Evolutionary conservation across 306 rosid species (phyloP).

Genomic region (Betula pendula): DNA sequence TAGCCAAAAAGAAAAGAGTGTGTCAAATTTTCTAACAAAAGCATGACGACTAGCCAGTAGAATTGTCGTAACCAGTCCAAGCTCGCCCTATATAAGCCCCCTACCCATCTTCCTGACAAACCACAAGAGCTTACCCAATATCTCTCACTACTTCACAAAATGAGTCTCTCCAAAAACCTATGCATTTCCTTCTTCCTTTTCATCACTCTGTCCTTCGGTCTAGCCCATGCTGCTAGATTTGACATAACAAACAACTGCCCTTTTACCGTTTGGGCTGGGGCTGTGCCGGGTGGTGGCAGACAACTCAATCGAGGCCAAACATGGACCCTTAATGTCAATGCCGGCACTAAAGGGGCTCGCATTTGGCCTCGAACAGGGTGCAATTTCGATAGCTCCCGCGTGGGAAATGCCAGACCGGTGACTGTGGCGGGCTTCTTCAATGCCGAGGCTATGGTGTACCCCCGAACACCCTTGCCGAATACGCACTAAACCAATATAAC

Average conservation of each 20-base stretch:
- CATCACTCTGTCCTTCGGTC: conserved; percentile 16
- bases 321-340: conserved; percentile 39
- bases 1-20: too few species aligned
- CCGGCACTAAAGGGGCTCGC: conserved; percentile 36
- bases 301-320: conserved; percentile 32
- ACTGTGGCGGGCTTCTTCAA: conserved; percentile 42
- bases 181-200: conserved; percentile 16
- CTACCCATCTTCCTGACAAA: too few species aligned
- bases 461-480: conserved; percentile 25
- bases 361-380: conserved; percentile 79
- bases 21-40: too few species aligned
- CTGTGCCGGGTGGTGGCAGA: conserved; percentile 45
- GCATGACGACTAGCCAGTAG: too few species aligned
- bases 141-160: background rate
- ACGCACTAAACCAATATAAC: background rate
- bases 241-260: conserved; percentile 46
- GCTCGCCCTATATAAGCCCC: too few species aligned
- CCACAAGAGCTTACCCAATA: too few species aligned
- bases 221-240: conserved; percentile 32
- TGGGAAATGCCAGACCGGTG: conserved; percentile 59
- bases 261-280: conserved; percentile 61
- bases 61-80: too few species aligned
- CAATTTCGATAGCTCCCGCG: conserved; percentile 40
- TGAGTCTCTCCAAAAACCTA: conserved; percentile 18
- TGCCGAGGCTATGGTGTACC: conserved; percentile 29